These are phyloP conservation scores for Dalbergia cultrata DNA, from an alignment of 306 rosid species.

Conservation along the genomic window DNA sequence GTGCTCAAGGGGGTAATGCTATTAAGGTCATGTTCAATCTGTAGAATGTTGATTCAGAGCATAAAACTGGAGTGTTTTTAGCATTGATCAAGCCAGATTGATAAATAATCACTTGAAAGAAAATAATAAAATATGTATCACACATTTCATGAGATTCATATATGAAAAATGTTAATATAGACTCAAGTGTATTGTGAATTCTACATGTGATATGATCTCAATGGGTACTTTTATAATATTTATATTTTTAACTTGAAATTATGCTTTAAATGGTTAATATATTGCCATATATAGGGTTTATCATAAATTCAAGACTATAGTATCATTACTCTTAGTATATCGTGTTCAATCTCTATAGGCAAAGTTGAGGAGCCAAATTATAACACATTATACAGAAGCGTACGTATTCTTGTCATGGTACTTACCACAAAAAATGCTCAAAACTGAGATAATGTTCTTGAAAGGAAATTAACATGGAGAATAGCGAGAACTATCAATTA, in stretches of 20 bases:
- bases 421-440: background rate
- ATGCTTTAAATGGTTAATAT: no score
- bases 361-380: background rate
- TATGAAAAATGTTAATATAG: no score
- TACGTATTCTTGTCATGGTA: background rate
- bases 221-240: no score
- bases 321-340: no score
- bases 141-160: background rate
- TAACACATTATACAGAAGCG: background rate
- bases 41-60: constrained; percentile 29
- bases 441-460: background rate
- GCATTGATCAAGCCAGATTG: background rate
- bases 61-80: no score
- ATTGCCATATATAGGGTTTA: no score
- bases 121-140: background rate
- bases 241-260: no score
- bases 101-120: background rate
- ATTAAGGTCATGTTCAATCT: constrained; percentile 61
- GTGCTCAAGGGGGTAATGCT: constrained; percentile 56
- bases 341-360: background rate
- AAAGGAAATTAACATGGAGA: background rate
- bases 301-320: no score
- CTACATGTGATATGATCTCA: no score
- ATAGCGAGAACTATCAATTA: background rate
- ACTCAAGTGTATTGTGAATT: no score